Base-by-base conservation (phyloP, 106 monocot genomes). In the Platanthera zijinensis region DNA sequence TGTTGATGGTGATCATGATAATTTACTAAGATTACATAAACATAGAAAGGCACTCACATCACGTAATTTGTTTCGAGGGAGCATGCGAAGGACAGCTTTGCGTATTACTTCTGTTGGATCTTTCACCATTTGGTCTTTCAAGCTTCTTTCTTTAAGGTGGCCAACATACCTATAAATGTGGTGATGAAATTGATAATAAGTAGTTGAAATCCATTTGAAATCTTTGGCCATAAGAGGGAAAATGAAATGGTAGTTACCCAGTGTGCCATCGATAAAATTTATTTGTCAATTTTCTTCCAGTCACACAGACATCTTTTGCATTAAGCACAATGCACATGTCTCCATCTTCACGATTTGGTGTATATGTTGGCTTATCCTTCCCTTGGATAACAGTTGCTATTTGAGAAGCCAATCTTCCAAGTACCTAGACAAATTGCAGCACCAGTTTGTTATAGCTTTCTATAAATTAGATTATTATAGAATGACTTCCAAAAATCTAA, bases 71-170 rank as follows among this genome's bases (percentile, higher is more conserved):
- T 96, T 96, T 69, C 93, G 78, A 15, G 96, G 96, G 73, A 96
- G 93, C 96, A 96, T 96, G 10, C 93, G 89, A 48, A 93, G 57
- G 28, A 96, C 91, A 76, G 96, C 96, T 84, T 93, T 96, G 72
- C 96, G 87, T 61, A 96, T 93, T n/a, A 93, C 96, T 89, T 96
- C 96, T 13, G 96, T 91, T 25, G 96, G 93, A 73, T 96, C 93
- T 85, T 87, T 96, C 4, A 71, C 78, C 14, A 96, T 80, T 82
- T 96, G 96, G 48, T 93, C 96, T 74, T 87, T 96, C 53, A 96
- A 80, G 48, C 86, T 96, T 83, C 96, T 86, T 78, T 96, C 91
- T 69, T 89, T 96, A 7, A 96, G 84, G 77, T 91, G 80, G 14
- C 96, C 96, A 77, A 87, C 52, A 77, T 96, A 96, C 39, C 96